Base-by-base conservation (phyloP, 805 yeast genomes). In the Hermanozyma aechmeae region DNA sequence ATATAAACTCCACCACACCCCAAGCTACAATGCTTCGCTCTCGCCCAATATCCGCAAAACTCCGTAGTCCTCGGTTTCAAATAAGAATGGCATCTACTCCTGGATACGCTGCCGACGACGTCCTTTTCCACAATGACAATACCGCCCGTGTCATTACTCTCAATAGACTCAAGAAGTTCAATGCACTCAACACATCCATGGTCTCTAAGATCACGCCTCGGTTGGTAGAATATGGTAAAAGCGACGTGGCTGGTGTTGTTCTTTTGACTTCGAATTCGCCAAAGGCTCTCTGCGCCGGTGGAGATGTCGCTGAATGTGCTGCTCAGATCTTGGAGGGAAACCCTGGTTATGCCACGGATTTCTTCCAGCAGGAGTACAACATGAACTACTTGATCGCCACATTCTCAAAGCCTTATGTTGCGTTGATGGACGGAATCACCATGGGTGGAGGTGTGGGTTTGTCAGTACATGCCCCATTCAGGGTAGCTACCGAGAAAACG, bases 391-490 rank as follows among this genome's bases (percentile, higher is more conserved):
- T 79, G 28, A 63, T 87, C 35, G 78, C 94, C 7, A 77, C 89
- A n/a, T 86, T 75, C 44, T 62, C 76, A 34, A 89, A 86, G 61
- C 97, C 97, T 2, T 68, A 82, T 35, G 77, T 92, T n/a, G 65
- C 94, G 0, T 47, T 85, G 22, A 78, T 81, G 75, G 79, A 92
- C 49, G 96, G 97, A 14, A 83, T 89, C 44, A 84, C 89, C 16
- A 85, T 92, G 95, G 98, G 97, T 31, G 97, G 97, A 29, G 97
- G 97, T 43, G 95, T 86, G 25, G 97, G 98, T 4, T 61, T 92
- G 25, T 68, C 89, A 1, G 79, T 84, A 24, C 97, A 92, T 56
- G 79, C 84, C 9, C 89, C 96, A 3, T 89, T 89, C 65, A 74
- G 97, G 48, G 62, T 92, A 22, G 94, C 93, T n/a, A 82, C 95